Evolutionary conservation across 1,284 basidiomycete genomes (phyloP).

Genomic region (Inonotus obliquus): DNA sequence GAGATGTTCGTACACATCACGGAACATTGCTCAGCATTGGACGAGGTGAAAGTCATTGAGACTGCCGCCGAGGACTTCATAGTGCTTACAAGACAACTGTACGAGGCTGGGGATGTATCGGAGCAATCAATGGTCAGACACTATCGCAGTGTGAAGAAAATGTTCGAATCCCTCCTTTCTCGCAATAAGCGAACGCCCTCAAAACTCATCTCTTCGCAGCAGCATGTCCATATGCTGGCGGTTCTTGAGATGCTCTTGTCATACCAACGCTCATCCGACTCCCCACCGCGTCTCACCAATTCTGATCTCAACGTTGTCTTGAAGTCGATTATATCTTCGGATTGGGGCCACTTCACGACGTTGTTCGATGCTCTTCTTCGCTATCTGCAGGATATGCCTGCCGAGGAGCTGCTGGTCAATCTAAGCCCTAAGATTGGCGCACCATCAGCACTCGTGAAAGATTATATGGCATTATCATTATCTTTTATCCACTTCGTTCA

Average conservation of each 20-base stretch:
- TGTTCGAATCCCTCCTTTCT: background rate
- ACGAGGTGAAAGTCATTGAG: background rate
- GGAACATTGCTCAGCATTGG: background rate
- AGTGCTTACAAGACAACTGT: slow-evolving; percentile 1
- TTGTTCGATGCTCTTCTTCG: slow-evolving; percentile 4
- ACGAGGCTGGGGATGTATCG: background rate
- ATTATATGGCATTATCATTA: background rate
- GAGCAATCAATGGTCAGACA: background rate
- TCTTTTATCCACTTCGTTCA: background rate
- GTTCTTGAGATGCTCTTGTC: background rate
- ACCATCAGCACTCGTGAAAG: background rate
- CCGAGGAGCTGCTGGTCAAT: background rate
- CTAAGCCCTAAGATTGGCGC: background rate
- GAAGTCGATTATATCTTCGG: slow-evolving; percentile 7
- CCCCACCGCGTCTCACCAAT: background rate
- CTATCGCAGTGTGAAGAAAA: background rate
- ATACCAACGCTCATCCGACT: background rate
- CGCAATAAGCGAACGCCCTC: background rate
- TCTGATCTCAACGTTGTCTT: background rate
- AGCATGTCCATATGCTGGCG: background rate
- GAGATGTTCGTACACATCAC: background rate
- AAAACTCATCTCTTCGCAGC: background rate
- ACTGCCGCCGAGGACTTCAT: slow-evolving; percentile 6
- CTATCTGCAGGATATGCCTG: background rate
- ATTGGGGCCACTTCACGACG: background rate